Base-by-base conservation (phyloP, 1,284 basidiomycete species). In the Takashimella tepidaria region DNA sequence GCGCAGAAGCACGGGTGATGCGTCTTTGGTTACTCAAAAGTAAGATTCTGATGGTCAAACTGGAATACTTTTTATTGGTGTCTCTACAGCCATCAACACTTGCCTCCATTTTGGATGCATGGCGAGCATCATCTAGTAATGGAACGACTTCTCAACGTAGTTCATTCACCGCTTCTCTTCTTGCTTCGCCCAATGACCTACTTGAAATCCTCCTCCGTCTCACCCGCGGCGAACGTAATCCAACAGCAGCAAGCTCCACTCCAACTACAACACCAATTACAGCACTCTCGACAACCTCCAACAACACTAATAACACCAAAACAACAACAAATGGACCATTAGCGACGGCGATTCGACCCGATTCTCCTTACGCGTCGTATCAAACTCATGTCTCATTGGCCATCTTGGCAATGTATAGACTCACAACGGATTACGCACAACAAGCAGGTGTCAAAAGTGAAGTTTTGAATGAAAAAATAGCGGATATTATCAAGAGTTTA, bases 321-420 rank as follows among this genome's bases (percentile, higher is more conserved):
- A 58, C 57, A 13, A 63, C 61, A 1, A 55, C 58, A 5, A 50
- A 55, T 47, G 68, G 69, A 1, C 62, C 72, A 4, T 59, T 76
- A 2, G 70, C 73, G 2, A 79, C 84, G 21, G 88, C 88, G 13
- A 79, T 90, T 37, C 79, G 83, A 3, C 82, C 83, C 21, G 83
- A 84, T 43, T 88, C 87, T 5, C 83, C 87, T 5, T 90, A 92
- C 67, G 85, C 85, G 19, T 79, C 82, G 45, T 88, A 93, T 67
- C 92, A 97, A 76, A 96, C 91, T 1, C 92, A 93, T 64, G 87
- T 95, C 27, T 89, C 87, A 6, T 81, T 97, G 21, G 90, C 92
- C 4, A 89, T 97, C 23, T 79, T 96, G 54, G 90, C 91, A 6
- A 83, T 97, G 70, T 92, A 91, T 76, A 82, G 88, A 40, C 82